A percentile compares a stretch with the other conserved stretches of the same genome.
These are phyloP conservation scores for Tripterygium wilfordii DNA, from an alignment of 177 flowering plant species.

Conservation along the genomic window DNA sequence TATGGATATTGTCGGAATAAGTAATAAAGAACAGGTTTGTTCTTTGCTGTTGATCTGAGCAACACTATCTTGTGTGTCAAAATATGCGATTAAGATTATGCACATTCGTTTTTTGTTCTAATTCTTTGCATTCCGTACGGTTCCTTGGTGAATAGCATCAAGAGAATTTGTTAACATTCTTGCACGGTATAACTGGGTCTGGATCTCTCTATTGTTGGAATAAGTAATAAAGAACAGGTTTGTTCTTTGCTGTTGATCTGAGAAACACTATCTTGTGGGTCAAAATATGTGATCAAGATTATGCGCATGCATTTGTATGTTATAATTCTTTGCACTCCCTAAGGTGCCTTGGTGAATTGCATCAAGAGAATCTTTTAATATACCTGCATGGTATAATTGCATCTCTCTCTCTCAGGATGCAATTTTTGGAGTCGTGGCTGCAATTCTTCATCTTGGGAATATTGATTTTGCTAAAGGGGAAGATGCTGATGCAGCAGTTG, in stretches of 20 bases:
- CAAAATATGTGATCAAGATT: no score
- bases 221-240: constrained; percentile 74
- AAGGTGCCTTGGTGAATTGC: no score
- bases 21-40: constrained; percentile 64
- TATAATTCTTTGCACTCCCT: no score
- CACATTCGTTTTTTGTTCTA: no score
- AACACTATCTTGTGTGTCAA: no score
- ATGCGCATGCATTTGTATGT: no score
- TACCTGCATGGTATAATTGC: background rate
- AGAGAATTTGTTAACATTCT: background rate
- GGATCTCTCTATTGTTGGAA: constrained; percentile 52
- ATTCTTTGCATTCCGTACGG: no score
- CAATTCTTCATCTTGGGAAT: constrained; percentile 87
- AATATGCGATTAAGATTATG: no score
- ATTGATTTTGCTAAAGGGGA: constrained; percentile 60
- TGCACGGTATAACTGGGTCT: background rate
- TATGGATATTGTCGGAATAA: constrained; percentile 85
- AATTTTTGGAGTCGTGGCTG: constrained; percentile 75
- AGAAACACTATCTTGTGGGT: no score
- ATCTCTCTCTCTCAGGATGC: constrained; percentile 52
- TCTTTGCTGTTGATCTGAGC: constrained; percentile 1
- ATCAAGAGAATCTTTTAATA: no score
- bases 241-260: constrained; percentile 1
- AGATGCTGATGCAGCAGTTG: constrained; percentile 62
- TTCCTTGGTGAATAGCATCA: no score